phyloP scores from a whole-genome alignment of 1,139 yeast genomes.

The Taphrina confusa region DNA sequence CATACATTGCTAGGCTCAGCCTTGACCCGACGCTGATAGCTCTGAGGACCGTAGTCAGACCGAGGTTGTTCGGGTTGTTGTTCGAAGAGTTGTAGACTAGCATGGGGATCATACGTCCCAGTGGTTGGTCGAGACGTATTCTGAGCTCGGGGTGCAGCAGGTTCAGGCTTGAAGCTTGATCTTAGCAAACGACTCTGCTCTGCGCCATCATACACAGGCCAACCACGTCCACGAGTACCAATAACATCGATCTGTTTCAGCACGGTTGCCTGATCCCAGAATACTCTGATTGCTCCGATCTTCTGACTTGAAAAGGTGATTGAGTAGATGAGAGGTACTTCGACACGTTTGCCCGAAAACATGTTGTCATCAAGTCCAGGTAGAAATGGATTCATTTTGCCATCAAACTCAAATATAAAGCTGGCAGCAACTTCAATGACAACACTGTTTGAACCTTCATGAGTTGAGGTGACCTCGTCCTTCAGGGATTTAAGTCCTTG shows the following conservation, averaged over 20 bases:
- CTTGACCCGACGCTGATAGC: constrained; percentile 7
- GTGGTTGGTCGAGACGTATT: constrained; percentile 5
- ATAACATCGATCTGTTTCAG: constrained; percentile 44
- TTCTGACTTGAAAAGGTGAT: constrained; percentile 41
- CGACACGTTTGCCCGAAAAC: constrained; percentile 43
- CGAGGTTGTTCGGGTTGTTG: constrained; percentile 8
- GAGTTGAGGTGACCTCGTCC: constrained; percentile 40
- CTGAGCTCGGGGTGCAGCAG: background rate
- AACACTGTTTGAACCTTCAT: constrained; percentile 39
- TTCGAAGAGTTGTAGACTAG: constrained; percentile 7
- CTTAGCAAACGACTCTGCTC: constrained; percentile 39
- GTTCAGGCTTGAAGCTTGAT: background rate
- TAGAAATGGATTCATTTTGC: constrained; percentile 43
- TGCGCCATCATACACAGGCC: constrained; percentile 44
- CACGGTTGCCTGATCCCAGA: constrained; percentile 46
- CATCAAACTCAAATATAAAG: constrained; percentile 42
- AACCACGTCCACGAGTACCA: constrained; percentile 44
- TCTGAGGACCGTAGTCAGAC: constrained; percentile 16
- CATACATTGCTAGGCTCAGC: constrained; percentile 19
- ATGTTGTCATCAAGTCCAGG: constrained; percentile 44
- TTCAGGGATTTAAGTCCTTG: constrained; percentile 39
- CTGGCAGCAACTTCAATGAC: constrained; percentile 43
- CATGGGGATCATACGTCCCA: constrained; percentile 13
- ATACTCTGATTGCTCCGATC: constrained; percentile 41
- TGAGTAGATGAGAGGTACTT: constrained; percentile 42